Evolutionary conservation across 768 basidiomycete genomes (phyloP), one percentile per base, ranked within the genome.

Genomic region (Naganishia vishniacii): DNA sequence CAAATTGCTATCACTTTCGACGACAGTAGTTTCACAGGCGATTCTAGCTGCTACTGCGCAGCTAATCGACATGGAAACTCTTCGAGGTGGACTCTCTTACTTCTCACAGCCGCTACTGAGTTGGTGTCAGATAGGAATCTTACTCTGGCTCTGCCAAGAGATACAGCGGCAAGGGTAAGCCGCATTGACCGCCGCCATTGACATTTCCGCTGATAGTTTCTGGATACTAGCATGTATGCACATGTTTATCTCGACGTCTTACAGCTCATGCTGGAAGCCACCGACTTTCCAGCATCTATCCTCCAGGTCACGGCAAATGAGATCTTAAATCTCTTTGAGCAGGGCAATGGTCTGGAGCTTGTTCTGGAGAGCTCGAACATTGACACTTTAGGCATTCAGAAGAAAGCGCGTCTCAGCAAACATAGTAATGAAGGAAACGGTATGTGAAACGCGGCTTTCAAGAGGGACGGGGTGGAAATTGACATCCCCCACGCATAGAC

Each of bases 21-120:
- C 76, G 8, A 76, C 75, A 0, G 66, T 80, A 41, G 73, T 79
- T 37, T 71, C 78, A 29, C 79, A 80, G 62, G 75, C 76, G 9
- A 70, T 79, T 48, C 58, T 63, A 23, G 79, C 79, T 0, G 69
- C 71, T 11, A 65, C 73, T 5, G 65, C 71, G 0, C 74, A 75
- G 23, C 69, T 74, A 3, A 75, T 80, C 41, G 78, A 78, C 49
- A 65, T 71, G 23, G 78, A 79, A 32, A 76, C 71, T 2, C 72
- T 80, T 3, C 71, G 73, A 45, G 71, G 73, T 26, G 79, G 78
- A 0, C 66, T 79, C 8, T 77, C 76, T 1, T 80, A 79, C 67
- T 80, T 79, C 65, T 71, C 74, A 1, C 79, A 79, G 63, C 76
- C 79, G 13, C 67, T 80, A 1, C 68, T 80, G 8, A 78, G 76